Percentiles rank a stretch among this genome's conserved stretches.
These are phyloP conservation scores for Hyparrhenia diplandra DNA, from an alignment of 176 grass and related monocot species.

Conservation along the genomic window DNA sequence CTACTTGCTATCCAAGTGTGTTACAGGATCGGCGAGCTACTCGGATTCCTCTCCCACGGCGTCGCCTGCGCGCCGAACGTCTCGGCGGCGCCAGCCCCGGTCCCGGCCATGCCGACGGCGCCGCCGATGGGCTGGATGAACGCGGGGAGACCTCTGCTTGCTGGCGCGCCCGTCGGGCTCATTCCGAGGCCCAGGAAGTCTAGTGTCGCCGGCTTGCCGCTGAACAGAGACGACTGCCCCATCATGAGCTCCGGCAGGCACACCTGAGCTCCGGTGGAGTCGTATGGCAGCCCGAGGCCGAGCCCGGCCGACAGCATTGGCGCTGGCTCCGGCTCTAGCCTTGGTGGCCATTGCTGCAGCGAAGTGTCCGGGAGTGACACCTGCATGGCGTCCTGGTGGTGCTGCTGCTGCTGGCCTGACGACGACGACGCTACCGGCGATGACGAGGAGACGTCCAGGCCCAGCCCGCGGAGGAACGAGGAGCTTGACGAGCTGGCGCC, in stretches of 20 bases:
- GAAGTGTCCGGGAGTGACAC: slow-evolving; percentile 14
- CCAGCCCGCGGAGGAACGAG: slow-evolving; percentile 70
- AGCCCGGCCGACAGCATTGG: slow-evolving; percentile 75
- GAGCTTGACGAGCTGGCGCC: slow-evolving; percentile 64
- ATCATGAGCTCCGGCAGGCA: slow-evolving; percentile 69
- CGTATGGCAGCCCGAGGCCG: slow-evolving; percentile 64
- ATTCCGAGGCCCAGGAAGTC: slow-evolving; percentile 85
- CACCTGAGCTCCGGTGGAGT: slow-evolving; percentile 31
- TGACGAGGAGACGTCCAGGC: slow-evolving; percentile 54
- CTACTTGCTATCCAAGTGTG: neutral
- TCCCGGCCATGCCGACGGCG: slow-evolving; percentile 48
- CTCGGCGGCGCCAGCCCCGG: slow-evolving; percentile 7
- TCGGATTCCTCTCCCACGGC: slow-evolving; percentile 52
- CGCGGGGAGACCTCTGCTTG: slow-evolving; percentile 45
- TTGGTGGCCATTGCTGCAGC: slow-evolving; percentile 51
- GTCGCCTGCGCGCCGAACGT: slow-evolving; percentile 27
- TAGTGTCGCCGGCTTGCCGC: slow-evolving; percentile 71
- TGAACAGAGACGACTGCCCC: slow-evolving; percentile 64
- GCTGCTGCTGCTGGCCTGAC: slow-evolving; percentile 29
- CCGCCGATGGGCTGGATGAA: slow-evolving; percentile 67
- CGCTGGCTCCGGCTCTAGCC: slow-evolving; percentile 33
- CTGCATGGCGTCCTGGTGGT: slow-evolving; percentile 41
- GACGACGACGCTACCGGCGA: slow-evolving; percentile 26
- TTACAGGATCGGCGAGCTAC: slow-evolving; percentile 49
- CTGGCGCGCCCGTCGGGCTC: slow-evolving; percentile 43